Evolutionary conservation across 2,329 filamentous ascomycete genomes (phyloP).

Genomic region (Bipolaris zeicola): DNA sequence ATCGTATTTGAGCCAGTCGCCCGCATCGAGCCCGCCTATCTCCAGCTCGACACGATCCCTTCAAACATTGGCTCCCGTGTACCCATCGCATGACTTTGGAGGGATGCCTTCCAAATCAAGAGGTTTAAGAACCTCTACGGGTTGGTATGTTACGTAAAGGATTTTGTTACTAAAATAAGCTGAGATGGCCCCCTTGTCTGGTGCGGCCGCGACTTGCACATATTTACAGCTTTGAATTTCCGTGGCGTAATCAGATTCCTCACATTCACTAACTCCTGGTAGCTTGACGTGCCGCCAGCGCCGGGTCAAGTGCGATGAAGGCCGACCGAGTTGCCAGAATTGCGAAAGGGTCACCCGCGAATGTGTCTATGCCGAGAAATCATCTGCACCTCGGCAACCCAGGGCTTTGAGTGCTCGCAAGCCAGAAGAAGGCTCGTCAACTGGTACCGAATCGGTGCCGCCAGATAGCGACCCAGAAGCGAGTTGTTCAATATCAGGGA

Average conservation of each 20-base stretch:
- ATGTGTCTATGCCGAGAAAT: constrained; percentile 46
- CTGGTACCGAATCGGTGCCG: constrained; percentile 9
- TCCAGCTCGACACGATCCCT: constrained; percentile 13
- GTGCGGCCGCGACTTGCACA: background rate
- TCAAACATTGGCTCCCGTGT: background rate
- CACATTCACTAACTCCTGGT: constrained; percentile 10
- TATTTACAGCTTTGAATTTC: background rate
- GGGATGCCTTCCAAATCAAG: constrained; percentile 49
- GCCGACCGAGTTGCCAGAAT: constrained; percentile 51
- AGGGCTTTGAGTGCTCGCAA: constrained; percentile 21
- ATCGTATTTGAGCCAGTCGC: constrained; percentile 8
- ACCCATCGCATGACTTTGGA: constrained; percentile 3
- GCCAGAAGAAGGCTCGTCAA: constrained; percentile 10
- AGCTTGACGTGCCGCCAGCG: constrained; percentile 55
- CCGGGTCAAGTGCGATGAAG: constrained; percentile 59
- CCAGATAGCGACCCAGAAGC: constrained; percentile 5
- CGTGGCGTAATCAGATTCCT: background rate
- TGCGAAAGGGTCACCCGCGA: constrained; percentile 51
- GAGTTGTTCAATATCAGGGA: background rate
- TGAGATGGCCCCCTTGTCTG: background rate
- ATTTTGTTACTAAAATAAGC: background rate
- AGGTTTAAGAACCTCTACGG: constrained; percentile 53
- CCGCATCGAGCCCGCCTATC: constrained; percentile 14
- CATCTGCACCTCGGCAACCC: constrained; percentile 11
- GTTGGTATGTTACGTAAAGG: constrained; percentile 43